A percentile compares a stretch with the other conserved stretches of the same genome.
phyloP scores from a whole-genome alignment of 768 basidiomycete genomes.

The Mycena chlorophos region DNA sequence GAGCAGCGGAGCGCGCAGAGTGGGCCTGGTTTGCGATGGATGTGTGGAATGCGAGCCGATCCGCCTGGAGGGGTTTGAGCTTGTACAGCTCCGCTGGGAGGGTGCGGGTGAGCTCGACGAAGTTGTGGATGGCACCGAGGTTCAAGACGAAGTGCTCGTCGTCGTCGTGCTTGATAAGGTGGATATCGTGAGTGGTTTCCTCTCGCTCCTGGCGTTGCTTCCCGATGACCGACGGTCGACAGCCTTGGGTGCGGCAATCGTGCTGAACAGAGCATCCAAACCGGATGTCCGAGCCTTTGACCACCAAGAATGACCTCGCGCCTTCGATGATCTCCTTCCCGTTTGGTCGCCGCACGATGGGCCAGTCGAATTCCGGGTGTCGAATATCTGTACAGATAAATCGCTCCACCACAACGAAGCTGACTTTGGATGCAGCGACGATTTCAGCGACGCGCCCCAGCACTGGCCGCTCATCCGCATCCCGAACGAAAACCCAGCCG shows the following conservation, averaged over 20 bases:
- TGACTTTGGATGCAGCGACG: background rate
- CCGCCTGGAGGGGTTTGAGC: background rate
- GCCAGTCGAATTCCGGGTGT: background rate
- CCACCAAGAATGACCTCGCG: background rate
- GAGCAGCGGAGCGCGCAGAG: background rate
- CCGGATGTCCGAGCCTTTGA: background rate
- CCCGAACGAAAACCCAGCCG: background rate
- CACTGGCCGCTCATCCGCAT: background rate
- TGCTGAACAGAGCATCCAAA: conserved; percentile 22
- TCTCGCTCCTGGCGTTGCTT: conserved; percentile 12
- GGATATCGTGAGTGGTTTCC: conserved; percentile 7
- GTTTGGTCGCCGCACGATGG: background rate
- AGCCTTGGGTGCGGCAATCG: conserved; percentile 14
- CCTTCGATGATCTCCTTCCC: background rate
- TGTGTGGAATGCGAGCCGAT: background rate
- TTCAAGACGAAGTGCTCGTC: background rate
- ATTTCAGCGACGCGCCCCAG: background rate
- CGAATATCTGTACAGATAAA: background rate
- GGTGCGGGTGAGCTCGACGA: background rate
- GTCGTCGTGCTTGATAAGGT: background rate
- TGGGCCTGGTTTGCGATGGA: background rate
- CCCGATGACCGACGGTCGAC: conserved; percentile 2
- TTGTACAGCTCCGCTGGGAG: background rate
- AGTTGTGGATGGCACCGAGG: background rate
- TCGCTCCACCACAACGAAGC: background rate